Evolutionary conservation across 495 filamentous ascomycete species (phyloP), one percentile per base, ranked within the genome.

Genomic region (Trichodelitschia bisporula): DNA sequence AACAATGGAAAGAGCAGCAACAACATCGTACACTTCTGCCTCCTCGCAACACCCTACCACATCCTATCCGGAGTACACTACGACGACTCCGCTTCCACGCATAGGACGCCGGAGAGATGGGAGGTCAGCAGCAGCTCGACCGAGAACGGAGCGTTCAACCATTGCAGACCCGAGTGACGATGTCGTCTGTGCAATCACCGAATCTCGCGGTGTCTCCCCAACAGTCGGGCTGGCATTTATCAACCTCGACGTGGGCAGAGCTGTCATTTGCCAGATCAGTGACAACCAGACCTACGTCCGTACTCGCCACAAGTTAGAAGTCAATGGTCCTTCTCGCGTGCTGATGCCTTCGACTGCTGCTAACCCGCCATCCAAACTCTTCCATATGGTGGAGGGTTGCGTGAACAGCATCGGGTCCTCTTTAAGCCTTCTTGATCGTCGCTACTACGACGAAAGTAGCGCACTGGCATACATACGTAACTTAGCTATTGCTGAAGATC

Each of bases 181-280:
- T n/a, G 68, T 93, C 39, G 55, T 93, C 26, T 95, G 84, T 43
- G 82, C 86, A n/a, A 54, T 93, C 33, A 77, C 73, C 36, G 86
- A 99, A 50, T 79, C 73, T 29, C 72, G 75, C 23, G 78, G 80
- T 9, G 61, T 84, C 18, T 74, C 77, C 29, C 76, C 76, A 12
- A 77, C 68, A n/a, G 72, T 95, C 15, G 89, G 84, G 4, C 56
- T 97, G 29, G 77, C 86, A 11, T 78, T 84, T 37, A 56, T 97
- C 41, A 90, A 95, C 46, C 53, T 89, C 5, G 72, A 71, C 25
- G 80, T 76, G 8, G 72, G 65, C 34, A 76, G 86, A 47, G 74
- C 72, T 10, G 68, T 86, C 21, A 53, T 95, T 9, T 89, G 77
- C 46, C 80, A 93, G 41, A 80, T 91, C 32, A 78, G 73, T 45